These are phyloP conservation scores for Candida vartiovaarae DNA, from an alignment of 805 yeast species.

Conservation along the genomic window DNA sequence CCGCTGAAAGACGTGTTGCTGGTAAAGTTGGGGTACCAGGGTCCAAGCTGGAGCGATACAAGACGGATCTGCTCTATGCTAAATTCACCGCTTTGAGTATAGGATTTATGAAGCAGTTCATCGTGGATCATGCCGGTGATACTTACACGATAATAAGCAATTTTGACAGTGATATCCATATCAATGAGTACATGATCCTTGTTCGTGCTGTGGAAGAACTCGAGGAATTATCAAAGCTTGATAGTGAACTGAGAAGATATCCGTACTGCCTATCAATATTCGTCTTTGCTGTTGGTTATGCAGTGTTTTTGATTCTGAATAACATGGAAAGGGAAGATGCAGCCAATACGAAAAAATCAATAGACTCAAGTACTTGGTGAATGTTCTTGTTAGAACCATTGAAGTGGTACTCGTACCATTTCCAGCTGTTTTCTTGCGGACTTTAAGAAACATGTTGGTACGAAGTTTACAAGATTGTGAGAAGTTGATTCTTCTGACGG, in stretches of 20 bases:
- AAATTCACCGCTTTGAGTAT: slow-evolving; percentile 16
- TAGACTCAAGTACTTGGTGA: slow-evolving; percentile 19
- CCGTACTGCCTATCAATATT: slow-evolving; percentile 19
- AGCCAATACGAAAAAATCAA: slow-evolving; percentile 16
- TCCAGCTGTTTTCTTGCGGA: slow-evolving; percentile 23
- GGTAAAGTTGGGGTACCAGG: slow-evolving; percentile 3
- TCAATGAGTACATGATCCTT: slow-evolving; percentile 8
- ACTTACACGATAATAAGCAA: slow-evolving; percentile 5
- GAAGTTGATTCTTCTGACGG: slow-evolving; percentile 16
- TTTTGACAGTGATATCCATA: slow-evolving; percentile 12
- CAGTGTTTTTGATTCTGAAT: slow-evolving; percentile 17
- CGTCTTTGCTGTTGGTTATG: slow-evolving; percentile 16
- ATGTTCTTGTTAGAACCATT: slow-evolving; percentile 17
- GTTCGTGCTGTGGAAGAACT: slow-evolving; percentile 15
- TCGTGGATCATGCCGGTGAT: slow-evolving; percentile 7
- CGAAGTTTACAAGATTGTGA: slow-evolving; percentile 21
- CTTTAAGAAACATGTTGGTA: slow-evolving; percentile 18
- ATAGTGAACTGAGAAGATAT: slow-evolving; percentile 15
- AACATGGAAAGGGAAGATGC: slow-evolving; percentile 10
- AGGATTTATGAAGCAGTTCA: slow-evolving; percentile 13
- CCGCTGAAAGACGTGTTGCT: slow-evolving; percentile 5
- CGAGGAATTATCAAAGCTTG: slow-evolving; percentile 14
- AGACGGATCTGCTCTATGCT: slow-evolving; percentile 17
- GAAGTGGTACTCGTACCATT: slow-evolving; percentile 24
- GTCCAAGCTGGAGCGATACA: slow-evolving; percentile 11